phyloP scores from a whole-genome alignment of 2,329 filamentous ascomycete genomes.

The Xylariaceae sp. region DNA sequence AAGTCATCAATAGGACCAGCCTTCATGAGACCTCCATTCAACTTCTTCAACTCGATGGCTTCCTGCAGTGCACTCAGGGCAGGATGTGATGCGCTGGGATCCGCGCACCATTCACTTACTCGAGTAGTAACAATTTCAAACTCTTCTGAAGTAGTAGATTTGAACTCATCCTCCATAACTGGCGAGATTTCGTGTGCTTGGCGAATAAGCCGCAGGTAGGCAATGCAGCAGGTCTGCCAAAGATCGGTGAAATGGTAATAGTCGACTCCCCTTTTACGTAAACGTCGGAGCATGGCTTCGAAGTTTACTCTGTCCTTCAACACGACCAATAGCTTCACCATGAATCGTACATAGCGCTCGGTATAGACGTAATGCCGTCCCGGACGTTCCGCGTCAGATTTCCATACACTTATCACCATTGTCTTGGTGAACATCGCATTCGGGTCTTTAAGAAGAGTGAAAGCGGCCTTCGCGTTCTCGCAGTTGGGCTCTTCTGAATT shows the following conservation, averaged over 20 bases:
- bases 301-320: conserved; percentile 70
- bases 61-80: conserved; percentile 54
- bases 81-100: conserved; percentile 35
- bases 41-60: conserved; percentile 55
- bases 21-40: conserved; percentile 87
- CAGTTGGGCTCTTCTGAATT: conserved; percentile 37
- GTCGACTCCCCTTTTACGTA: conserved; percentile 77
- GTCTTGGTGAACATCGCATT: conserved; percentile 75
- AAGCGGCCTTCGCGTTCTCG: conserved; percentile 71
- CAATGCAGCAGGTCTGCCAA: conserved; percentile 52
- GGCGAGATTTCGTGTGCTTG: conserved; percentile 42
- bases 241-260: conserved; percentile 59
- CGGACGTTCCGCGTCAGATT: conserved; percentile 76
- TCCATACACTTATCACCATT: conserved; percentile 93
- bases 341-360: conserved; percentile 77
- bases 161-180: conserved; percentile 51
- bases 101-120: conserved; percentile 50
- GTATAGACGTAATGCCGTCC: conserved; percentile 92
- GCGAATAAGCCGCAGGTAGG: conserved; percentile 51
- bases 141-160: conserved; percentile 48
- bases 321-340: conserved; percentile 67
- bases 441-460: conserved; percentile 64
- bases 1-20: conserved; percentile 81
- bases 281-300: conserved; percentile 70
- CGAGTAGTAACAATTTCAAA: conserved; percentile 53